Percentiles rank a stretch among this genome's conserved stretches.
These are phyloP conservation scores for Didymella lethalis DNA, from an alignment of 2,329 filamentous ascomycete genomes.

Conservation along the genomic window DNA sequence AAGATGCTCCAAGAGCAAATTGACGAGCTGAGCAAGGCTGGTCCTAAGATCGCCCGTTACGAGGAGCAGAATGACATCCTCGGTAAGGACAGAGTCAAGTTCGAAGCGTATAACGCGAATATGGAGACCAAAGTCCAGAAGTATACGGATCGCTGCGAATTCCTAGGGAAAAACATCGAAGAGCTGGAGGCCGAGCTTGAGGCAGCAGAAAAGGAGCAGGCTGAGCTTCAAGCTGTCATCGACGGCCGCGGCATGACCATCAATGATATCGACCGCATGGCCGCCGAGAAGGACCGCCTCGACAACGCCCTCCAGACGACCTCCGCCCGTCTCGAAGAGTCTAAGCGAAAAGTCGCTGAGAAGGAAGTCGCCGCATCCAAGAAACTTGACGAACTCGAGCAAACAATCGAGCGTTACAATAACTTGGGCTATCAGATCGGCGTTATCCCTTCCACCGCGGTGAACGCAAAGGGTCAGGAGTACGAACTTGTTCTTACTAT, in stretches of 20 bases:
- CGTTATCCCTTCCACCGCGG: constrained; percentile 82
- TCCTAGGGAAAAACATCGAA: constrained; percentile 85
- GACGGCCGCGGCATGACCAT: constrained; percentile 95
- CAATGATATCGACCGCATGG: constrained; percentile 99
- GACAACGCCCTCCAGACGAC: constrained; percentile 85
- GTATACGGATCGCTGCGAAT: constrained; percentile 79
- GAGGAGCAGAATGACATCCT: constrained; percentile 92
- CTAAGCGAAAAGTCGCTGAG: constrained; percentile 81
- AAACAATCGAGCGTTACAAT: constrained; percentile 89
- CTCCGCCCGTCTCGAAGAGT: constrained; percentile 78
- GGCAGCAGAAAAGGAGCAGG: constrained; percentile 78
- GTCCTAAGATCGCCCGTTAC: constrained; percentile 80
- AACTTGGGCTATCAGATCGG: constrained; percentile 92
- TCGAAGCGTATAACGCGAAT: constrained; percentile 89
- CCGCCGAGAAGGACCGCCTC: constrained; percentile 90
- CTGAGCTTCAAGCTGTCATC: constrained; percentile 81
- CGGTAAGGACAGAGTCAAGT: constrained; percentile 93
- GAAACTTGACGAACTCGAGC: constrained; percentile 91
- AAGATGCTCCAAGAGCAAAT: constrained; percentile 83
- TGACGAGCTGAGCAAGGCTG: constrained; percentile 85
- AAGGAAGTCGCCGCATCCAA: constrained; percentile 86
- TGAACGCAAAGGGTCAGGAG: constrained; percentile 83
- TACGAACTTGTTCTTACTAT: constrained; percentile 87
- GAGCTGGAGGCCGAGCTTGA: constrained; percentile 88
- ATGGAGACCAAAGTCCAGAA: constrained; percentile 88